phyloP scores from a whole-genome alignment of 192 early-diverging fungal species.

The Backusella parvicylindrica region DNA sequence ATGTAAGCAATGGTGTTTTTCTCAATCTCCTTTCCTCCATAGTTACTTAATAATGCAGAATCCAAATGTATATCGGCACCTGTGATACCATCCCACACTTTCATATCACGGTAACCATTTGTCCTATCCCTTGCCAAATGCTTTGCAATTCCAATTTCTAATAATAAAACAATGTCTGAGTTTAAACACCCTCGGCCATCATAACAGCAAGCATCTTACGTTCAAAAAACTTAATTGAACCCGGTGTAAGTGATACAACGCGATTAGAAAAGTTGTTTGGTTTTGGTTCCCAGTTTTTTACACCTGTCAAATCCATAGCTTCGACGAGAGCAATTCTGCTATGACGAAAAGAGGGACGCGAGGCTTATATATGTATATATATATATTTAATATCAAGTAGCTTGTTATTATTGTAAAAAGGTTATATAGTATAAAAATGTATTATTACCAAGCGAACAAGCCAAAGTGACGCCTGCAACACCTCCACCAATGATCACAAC shows the following conservation, averaged over 20 bases:
- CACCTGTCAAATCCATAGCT: constrained; percentile 60
- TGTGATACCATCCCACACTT: constrained; percentile 78
- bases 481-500: constrained; percentile 91
- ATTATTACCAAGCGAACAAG: constrained; percentile 63
- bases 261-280: constrained; percentile 72
- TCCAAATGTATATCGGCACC: constrained; percentile 66
- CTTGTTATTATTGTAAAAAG: not conserved
- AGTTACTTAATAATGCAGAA: constrained; percentile 31
- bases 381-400: not conserved
- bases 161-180: not conserved
- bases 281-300: constrained; percentile 49
- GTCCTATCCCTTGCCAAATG: constrained; percentile 54
- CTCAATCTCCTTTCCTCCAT: not conserved
- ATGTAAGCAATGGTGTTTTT: constrained; percentile 69
- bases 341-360: constrained; percentile 21
- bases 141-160: constrained; percentile 65
- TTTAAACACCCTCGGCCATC: not conserved
- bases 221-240: constrained; percentile 59
- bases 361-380: constrained; percentile 4
- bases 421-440: not conserved
- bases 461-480: constrained; percentile 83
- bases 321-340: constrained; percentile 79
- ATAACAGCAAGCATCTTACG: constrained; percentile 11
- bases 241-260: constrained; percentile 77
- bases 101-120: constrained; percentile 65